These are phyloP conservation scores for Myxozyma lipomycoides DNA, from an alignment of 805 yeast genomes.

Conservation along the genomic window DNA sequence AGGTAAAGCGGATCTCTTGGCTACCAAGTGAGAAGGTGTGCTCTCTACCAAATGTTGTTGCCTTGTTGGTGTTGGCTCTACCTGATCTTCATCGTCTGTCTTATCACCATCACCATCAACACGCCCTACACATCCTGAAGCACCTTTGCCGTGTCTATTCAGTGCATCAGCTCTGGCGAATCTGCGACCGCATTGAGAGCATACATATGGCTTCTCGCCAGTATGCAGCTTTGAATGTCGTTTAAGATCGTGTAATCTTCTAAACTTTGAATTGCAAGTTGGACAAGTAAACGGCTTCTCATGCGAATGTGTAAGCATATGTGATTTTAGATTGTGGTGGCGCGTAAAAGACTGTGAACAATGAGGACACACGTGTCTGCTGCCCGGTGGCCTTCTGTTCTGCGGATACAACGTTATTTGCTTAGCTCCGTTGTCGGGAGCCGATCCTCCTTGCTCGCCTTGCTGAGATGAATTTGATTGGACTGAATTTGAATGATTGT, in stretches of 20 bases:
- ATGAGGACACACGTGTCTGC: conserved; percentile 44
- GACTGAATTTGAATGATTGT: background rate
- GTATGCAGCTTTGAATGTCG: conserved; percentile 73
- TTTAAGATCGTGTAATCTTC: conserved; percentile 71
- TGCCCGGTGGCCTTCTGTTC: too few species aligned
- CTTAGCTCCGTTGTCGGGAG: background rate
- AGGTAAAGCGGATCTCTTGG: conserved; percentile 9
- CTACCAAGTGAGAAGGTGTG: background rate
- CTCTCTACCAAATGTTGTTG: conserved; percentile 2
- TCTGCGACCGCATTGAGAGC: conserved; percentile 56
- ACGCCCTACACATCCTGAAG: conserved; percentile 36
- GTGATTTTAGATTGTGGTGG: conserved; percentile 70
- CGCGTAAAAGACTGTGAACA: conserved; percentile 66
- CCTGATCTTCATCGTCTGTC: conserved; percentile 16
- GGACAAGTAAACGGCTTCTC: conserved; percentile 61
- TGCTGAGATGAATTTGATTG: background rate
- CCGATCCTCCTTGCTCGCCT: background rate
- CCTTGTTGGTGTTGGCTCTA: conserved; percentile 3
- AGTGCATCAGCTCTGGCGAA: conserved; percentile 78
- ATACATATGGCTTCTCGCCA: conserved; percentile 65
- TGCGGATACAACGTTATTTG: too few species aligned
- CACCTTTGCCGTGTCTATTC: conserved; percentile 57
- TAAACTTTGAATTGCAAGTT: conserved; percentile 57
- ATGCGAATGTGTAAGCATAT: conserved; percentile 62
- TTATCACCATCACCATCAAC: conserved; percentile 24